Percentiles rank a stretch among this genome's conserved stretches.
Conservation (phyloP, 148 eudicot species). For the Fagopyrum tataricum region DNA sequence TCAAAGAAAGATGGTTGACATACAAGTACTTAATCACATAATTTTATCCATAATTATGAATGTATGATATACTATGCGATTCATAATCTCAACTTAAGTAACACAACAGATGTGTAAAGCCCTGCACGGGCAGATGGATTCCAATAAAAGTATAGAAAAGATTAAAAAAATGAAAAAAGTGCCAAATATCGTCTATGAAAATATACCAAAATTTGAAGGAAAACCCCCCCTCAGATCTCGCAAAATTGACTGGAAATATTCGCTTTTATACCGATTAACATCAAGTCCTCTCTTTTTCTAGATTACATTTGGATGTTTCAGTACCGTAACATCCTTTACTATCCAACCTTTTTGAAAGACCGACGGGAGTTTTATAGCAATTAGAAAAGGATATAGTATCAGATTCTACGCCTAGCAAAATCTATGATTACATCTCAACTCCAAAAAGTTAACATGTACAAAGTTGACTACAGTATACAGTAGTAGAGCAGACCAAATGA, state of each 20-base stretch:
- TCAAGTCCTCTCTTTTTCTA: not conserved
- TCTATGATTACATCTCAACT: not conserved
- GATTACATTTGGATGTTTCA: not conserved
- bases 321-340: not conserved
- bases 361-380: not conserved
- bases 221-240: not conserved
- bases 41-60: not conserved
- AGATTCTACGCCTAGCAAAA: constrained; percentile 1
- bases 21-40: not conserved
- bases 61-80: not conserved
- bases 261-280: not conserved
- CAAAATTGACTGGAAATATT: not conserved
- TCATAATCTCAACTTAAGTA: not conserved
- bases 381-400: not conserved
- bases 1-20: not conserved
- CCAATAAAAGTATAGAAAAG: not conserved
- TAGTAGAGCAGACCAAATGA: not conserved
- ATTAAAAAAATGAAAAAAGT: not conserved
- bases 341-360: not conserved
- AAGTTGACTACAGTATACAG: not conserved
- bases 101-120: not conserved
- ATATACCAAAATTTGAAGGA: too few relatives aligned
- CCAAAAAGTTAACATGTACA: not conserved
- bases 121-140: not conserved
- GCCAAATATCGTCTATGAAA: not conserved